phyloP scores from a whole-genome alignment of 352 stramenopile genomes.

The Aphanomyces euteiches region DNA sequence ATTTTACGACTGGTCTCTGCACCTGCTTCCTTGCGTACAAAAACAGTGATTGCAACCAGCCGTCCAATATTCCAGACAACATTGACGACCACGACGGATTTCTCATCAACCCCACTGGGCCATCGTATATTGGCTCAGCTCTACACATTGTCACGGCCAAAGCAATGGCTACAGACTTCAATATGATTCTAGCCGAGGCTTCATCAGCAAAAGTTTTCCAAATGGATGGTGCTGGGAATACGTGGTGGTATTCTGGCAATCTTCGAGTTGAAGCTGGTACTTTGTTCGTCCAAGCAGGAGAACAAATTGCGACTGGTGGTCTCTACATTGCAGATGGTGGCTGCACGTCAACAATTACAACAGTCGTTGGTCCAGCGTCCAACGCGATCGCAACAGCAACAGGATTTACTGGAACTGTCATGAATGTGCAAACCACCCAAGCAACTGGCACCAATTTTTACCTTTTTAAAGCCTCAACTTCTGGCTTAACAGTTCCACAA shows the following conservation, averaged over 20 bases:
- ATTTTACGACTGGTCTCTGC: slow-evolving; percentile 64
- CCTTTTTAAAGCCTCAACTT: slow-evolving; percentile 43
- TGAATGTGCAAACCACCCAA: slow-evolving; percentile 39
- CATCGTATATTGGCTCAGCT: slow-evolving; percentile 53
- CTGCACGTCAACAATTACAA: slow-evolving; percentile 38
- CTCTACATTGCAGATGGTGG: slow-evolving; percentile 41
- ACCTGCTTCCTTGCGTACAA: slow-evolving; percentile 75
- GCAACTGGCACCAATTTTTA: slow-evolving; percentile 38
- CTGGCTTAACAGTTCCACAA: slow-evolving; percentile 14
- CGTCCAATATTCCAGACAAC: slow-evolving; percentile 58
- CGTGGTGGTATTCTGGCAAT: slow-evolving; percentile 46
- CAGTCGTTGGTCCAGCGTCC: slow-evolving; percentile 27
- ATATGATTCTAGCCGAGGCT: slow-evolving; percentile 58
- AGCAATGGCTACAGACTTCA: slow-evolving; percentile 52
- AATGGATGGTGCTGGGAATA: slow-evolving; percentile 55
- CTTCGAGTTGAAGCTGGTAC: slow-evolving; percentile 52
- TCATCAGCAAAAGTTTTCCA: slow-evolving; percentile 44
- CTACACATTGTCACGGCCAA: slow-evolving; percentile 64
- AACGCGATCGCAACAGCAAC: slow-evolving; percentile 43
- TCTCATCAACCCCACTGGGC: slow-evolving; percentile 54
- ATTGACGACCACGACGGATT: slow-evolving; percentile 70
- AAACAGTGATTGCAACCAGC: slow-evolving; percentile 61
- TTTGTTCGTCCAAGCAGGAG: slow-evolving; percentile 43
- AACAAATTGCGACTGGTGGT: slow-evolving; percentile 39
- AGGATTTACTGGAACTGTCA: slow-evolving; percentile 37